Evolutionary conservation across 768 basidiomycete genomes (phyloP), one percentile per base, ranked within the genome.

Genomic region (Gyrodon lividus): DNA sequence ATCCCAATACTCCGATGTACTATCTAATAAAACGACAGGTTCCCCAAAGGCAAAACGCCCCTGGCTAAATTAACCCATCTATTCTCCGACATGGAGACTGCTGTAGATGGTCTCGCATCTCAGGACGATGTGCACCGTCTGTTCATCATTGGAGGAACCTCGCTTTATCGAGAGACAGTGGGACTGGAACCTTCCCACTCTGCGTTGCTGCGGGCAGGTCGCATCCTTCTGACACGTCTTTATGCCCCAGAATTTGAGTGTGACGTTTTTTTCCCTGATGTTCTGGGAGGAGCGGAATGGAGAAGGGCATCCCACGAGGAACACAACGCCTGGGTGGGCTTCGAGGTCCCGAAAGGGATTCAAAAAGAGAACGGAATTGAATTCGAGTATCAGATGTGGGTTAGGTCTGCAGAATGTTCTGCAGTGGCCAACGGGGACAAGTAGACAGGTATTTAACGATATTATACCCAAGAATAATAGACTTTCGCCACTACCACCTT

Each of bases 371-470:
- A 88, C 48, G 91, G 86, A 9, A 75, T 92, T 40, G 75, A 78
- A 58, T 99, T 95, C 67, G 89, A 91, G 72, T 97, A 86, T 70
- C 91, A 99, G 74, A 93, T 99, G 93, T 99, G 96, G 96, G 77
- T 83, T 44, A 78, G 81, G 46, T 66, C 63, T 48, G 28, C 52
- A 50, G 66, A 63, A 45, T 28, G 37, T 19, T 20, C 14, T 46
- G 46, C 45, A 38, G 23, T n/a, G 23, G 39, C 19, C 4, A 24
- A 28, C 24, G 39, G 20, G 13, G 23, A 48, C 30, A 26, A 38
- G 43, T 55, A 33, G 38, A 43, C 44, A 28, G 39, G 30, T 43
- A 37, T 60, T 34, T 34, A 41, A 16, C 35, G 30, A 26, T 37
- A 38, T 48, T 28, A 41, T 41, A 42, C 39, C 9, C 38, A 44